Percentiles rank a stretch among this genome's conserved stretches.
These are phyloP conservation scores for Ilex asprella DNA, from an alignment of 257 asterid genomes.

Conservation along the genomic window DNA sequence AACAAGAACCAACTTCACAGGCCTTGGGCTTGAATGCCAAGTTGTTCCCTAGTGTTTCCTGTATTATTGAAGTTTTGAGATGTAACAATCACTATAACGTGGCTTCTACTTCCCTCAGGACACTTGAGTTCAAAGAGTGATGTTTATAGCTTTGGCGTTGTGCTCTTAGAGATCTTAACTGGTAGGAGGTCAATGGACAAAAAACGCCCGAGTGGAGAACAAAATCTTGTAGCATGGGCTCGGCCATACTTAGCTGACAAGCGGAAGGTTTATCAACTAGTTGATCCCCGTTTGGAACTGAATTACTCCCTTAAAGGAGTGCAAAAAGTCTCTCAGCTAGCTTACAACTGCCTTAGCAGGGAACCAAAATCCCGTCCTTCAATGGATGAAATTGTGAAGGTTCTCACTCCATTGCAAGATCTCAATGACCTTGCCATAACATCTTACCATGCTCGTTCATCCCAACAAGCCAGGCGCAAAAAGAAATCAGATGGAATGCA, in stretches of 20 bases:
- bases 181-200: constrained; percentile 95
- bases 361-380: constrained; percentile 83
- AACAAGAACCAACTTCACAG: too few relatives aligned
- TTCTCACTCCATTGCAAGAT: constrained; percentile 60
- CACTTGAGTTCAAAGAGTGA: constrained; percentile 91
- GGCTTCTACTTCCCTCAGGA: constrained; percentile 32
- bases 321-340: constrained; percentile 63
- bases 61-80: not conserved
- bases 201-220: constrained; percentile 84
- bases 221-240: constrained; percentile 91
- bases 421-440: constrained; percentile 71
- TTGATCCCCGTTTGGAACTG: constrained; percentile 85
- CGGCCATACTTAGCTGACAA: constrained; percentile 75
- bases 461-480: constrained; percentile 51
- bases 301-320: constrained; percentile 83
- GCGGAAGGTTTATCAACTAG: constrained; percentile 73
- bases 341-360: constrained; percentile 60
- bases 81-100: not conserved
- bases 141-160: constrained; percentile 91
- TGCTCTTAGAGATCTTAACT: constrained; percentile 73
- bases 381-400: constrained; percentile 80
- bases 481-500: constrained; percentile 50
- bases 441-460: constrained; percentile 53
- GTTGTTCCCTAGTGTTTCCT: not conserved
- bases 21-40: too few relatives aligned